Conservation (phyloP, 305 asterid species). For the Caryopteris hybrid region DNA sequence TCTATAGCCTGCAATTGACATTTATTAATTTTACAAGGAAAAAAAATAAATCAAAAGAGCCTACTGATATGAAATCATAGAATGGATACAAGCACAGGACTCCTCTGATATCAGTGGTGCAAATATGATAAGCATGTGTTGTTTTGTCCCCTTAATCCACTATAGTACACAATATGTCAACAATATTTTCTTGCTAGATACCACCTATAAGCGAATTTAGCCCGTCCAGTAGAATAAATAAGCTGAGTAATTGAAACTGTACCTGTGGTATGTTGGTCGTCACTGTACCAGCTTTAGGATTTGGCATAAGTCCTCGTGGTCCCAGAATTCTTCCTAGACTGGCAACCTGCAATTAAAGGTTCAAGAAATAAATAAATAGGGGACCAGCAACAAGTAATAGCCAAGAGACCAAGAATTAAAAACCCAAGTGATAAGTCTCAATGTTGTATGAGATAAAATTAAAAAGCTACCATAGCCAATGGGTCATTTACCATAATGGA, state of each 20-base stretch:
- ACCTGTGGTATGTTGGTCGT: constrained; percentile 97
- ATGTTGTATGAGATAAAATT: no score
- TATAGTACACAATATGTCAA: not conserved
- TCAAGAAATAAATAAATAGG: constrained; percentile 4
- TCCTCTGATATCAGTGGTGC: not conserved
- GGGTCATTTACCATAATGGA: not conserved
- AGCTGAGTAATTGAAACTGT: constrained; percentile 2
- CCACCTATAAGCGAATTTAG: no score
- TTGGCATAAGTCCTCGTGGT: constrained; percentile 97
- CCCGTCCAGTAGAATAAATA: not conserved
- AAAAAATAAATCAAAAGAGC: not conserved
- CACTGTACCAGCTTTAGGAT: constrained; percentile 97
- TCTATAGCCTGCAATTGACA: constrained; percentile 67
- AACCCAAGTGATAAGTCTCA: not conserved
- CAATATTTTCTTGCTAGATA: no score
- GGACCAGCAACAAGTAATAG: not conserved
- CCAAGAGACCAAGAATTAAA: not conserved
- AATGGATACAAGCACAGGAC: not conserved
- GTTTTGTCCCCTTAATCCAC: not conserved
- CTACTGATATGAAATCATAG: not conserved
- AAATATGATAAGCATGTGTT: constrained; percentile 1
- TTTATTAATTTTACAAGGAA: not conserved
- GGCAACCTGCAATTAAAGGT: constrained; percentile 67
- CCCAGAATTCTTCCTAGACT: constrained; percentile 85
- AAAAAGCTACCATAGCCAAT: not conserved